These are phyloP conservation scores for Candida odintsovae DNA, from an alignment of 805 yeast species.

Conservation along the genomic window DNA sequence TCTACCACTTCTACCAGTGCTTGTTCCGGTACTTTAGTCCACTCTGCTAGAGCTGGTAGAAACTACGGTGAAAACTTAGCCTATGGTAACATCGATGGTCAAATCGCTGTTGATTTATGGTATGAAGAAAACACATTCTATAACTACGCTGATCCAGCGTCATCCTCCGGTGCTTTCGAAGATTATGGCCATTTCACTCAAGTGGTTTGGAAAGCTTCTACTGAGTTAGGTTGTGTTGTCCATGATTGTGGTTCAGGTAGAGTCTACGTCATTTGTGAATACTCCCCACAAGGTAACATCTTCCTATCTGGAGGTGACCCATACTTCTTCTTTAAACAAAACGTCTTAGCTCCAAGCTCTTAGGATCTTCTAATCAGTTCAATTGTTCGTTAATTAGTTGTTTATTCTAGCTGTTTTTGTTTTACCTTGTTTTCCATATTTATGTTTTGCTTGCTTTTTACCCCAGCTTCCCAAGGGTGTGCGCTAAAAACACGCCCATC, in stretches of 20 bases:
- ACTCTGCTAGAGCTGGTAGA: conserved; percentile 47
- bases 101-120: conserved; percentile 61
- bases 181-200: conserved; percentile 74
- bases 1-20: conserved; percentile 39
- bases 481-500: not conserved
- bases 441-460: not conserved
- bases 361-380: not conserved
- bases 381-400: not conserved
- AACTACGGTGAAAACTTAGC: conserved; percentile 74
- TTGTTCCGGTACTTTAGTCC: conserved; percentile 55
- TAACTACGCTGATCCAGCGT: conserved; percentile 41
- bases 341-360: conserved; percentile 37
- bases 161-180: conserved; percentile 36
- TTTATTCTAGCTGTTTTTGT: not conserved
- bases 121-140: conserved; percentile 57
- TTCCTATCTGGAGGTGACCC: conserved; percentile 24
- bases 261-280: conserved; percentile 68
- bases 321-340: conserved; percentile 32
- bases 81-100: conserved; percentile 43
- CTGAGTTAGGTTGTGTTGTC: conserved; percentile 58
- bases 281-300: conserved; percentile 49
- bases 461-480: not conserved
- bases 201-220: conserved; percentile 59
- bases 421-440: not conserved
- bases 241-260: conserved; percentile 22